phyloP scores from a whole-genome alignment of 1,284 basidiomycete genomes.

The Leccinum fallax region DNA sequence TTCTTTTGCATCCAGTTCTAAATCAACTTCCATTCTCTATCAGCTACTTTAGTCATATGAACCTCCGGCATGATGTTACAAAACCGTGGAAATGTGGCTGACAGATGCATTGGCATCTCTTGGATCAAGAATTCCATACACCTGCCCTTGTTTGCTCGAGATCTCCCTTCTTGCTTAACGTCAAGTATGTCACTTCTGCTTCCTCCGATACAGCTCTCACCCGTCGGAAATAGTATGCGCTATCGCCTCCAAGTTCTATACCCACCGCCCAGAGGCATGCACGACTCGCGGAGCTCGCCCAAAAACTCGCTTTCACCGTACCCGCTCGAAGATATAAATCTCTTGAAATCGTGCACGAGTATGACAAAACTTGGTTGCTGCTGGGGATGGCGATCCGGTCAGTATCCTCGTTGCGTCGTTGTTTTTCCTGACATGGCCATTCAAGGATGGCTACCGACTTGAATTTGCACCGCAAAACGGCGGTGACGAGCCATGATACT shows the following conservation, averaged over 20 bases:
- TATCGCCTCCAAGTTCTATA: conserved; percentile 90
- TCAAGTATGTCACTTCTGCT: conserved; percentile 65
- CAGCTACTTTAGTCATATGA: conserved; percentile 79
- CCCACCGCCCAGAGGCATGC: conserved; percentile 80
- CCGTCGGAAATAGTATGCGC: conserved; percentile 72
- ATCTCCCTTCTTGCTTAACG: conserved; percentile 87
- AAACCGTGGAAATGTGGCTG: background rate
- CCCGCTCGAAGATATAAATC: conserved; percentile 89
- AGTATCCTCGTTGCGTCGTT: background rate
- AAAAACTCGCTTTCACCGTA: conserved; percentile 89
- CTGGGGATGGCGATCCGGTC: conserved; percentile 87
- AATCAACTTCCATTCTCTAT: conserved; percentile 16
- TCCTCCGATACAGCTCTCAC: background rate
- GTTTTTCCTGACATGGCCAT: conserved; percentile 12
- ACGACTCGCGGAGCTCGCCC: conserved; percentile 80
- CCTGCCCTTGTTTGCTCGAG: conserved; percentile 90
- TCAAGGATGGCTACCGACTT: conserved; percentile 92
- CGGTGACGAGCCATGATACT: conserved; percentile 67
- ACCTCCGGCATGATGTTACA: conserved; percentile 47
- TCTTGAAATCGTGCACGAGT: conserved; percentile 94
- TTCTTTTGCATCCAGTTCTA: conserved; percentile 14
- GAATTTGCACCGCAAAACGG: conserved; percentile 90
- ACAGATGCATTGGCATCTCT: conserved; percentile 63
- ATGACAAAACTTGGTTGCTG: conserved; percentile 94
- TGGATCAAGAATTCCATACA: conserved; percentile 89